These are phyloP conservation scores for Aureoboletus auriporus DNA, from an alignment of 768 basidiomycete species.

Conservation along the genomic window DNA sequence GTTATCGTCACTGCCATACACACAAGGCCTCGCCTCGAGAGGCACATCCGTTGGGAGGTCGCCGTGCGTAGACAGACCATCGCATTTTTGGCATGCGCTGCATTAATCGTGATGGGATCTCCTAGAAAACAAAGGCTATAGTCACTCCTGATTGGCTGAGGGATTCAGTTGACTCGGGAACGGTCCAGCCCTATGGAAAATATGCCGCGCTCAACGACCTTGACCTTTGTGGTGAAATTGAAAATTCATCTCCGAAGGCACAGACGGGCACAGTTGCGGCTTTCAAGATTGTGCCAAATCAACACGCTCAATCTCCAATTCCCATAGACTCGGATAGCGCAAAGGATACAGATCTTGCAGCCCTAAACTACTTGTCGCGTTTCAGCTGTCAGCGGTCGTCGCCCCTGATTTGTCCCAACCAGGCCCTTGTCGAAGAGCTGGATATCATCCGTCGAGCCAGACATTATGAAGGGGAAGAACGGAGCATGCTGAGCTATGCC, in stretches of 20 bases:
- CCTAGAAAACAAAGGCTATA: slow-evolving; percentile 60
- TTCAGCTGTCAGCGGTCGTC: slow-evolving; percentile 63
- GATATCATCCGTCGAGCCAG: slow-evolving; percentile 54
- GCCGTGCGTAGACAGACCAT: slow-evolving; percentile 45
- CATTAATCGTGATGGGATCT: background rate
- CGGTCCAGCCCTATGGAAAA: slow-evolving; percentile 44
- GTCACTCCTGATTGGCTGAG: slow-evolving; percentile 72
- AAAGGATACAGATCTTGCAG: slow-evolving; percentile 12
- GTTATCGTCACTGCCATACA: slow-evolving; percentile 61
- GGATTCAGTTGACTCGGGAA: slow-evolving; percentile 47
- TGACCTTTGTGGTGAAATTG: slow-evolving; percentile 46
- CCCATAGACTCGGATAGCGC: slow-evolving; percentile 18
- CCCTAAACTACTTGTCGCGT: slow-evolving; percentile 29
- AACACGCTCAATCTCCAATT: background rate
- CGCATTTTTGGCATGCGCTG: background rate
- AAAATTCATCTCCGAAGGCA: slow-evolving; percentile 39
- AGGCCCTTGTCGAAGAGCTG: slow-evolving; percentile 55
- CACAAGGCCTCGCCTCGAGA: slow-evolving; percentile 65
- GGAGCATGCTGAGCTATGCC: slow-evolving; percentile 69
- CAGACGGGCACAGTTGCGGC: background rate
- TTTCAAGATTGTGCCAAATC: background rate
- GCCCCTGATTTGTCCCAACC: slow-evolving; percentile 68
- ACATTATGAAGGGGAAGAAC: slow-evolving; percentile 61
- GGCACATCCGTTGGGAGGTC: slow-evolving; percentile 61
- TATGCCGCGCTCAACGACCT: slow-evolving; percentile 57